phyloP scores from a whole-genome alignment of 2,329 filamentous ascomycete genomes.

The Sporothrix euskadiensis region DNA sequence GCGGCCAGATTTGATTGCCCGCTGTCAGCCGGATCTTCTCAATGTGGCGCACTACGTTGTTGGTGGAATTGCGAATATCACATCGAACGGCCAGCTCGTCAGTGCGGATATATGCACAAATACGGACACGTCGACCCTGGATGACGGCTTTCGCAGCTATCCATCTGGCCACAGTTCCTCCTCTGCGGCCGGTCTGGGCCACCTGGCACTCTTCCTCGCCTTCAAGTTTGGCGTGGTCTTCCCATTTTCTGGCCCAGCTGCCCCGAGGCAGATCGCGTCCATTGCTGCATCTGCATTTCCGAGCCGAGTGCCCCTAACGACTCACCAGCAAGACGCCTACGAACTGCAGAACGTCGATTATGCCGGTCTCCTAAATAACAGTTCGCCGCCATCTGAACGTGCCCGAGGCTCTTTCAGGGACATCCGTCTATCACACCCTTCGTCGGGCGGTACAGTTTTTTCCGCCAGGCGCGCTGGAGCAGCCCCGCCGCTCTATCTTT shows the following conservation, averaged over 20 bases:
- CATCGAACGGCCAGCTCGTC: conserved; percentile 66
- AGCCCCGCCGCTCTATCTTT: conserved; percentile 77
- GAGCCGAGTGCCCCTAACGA: conserved; percentile 59
- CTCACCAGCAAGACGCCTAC: conserved; percentile 36
- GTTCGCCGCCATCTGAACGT: conserved; percentile 30
- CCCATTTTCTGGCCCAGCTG: conserved; percentile 62
- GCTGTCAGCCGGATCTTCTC: conserved; percentile 73
- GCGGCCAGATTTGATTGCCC: conserved; percentile 59
- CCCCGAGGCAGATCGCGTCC: conserved; percentile 46
- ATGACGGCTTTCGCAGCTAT: conserved; percentile 85
- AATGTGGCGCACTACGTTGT: conserved; percentile 63
- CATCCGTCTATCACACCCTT: not conserved
- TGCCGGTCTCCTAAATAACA: conserved; percentile 34
- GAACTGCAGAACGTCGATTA: conserved; percentile 37
- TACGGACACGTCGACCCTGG: conserved; percentile 58
- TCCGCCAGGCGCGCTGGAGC: conserved; percentile 72
- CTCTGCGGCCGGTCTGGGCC: conserved; percentile 76
- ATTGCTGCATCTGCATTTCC: conserved; percentile 73
- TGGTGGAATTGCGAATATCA: conserved; percentile 58
- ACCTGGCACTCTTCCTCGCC: conserved; percentile 83
- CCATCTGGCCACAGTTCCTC: conserved; percentile 76
- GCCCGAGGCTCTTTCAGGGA: not conserved
- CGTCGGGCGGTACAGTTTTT: conserved; percentile 40
- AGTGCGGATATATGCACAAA: conserved; percentile 74
- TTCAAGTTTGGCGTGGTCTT: conserved; percentile 76